Base-by-base conservation (phyloP, 2,329 filamentous ascomycete genomes). In the Colletotrichum paranaense region DNA sequence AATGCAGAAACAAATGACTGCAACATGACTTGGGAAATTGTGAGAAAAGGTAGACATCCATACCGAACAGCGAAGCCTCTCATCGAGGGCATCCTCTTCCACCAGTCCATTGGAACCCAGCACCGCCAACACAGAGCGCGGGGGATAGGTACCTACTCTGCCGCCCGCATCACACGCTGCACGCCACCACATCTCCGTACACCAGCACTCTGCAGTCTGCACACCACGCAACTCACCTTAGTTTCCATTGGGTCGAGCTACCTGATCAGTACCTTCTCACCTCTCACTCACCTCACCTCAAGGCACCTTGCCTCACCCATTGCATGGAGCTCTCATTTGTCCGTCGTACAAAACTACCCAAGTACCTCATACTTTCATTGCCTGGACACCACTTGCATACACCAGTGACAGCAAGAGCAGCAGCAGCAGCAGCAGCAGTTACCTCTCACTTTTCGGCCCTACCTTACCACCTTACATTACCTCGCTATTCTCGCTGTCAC, bases 371-470 rank as follows among this genome's bases (percentile, higher is more conserved):
- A 42, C 38, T 42, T 42, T 7, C 16, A 42, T 19, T 42, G 14
- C 38, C 38, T 42, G 38, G 6, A 42, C 14, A 19, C 14, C 32
- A 35, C 32, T 35, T 35, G 32, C 32, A 35, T 11, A 19, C 38
- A 14, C 14, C 38, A 42, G 38, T 19, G 11, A 35, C 32, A 42
- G 38, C 38, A 19, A 19, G 6, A 42, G 38, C 38, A 42, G 38
- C 32, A 35, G 11, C 38, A 63, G 49, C 30, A 46, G n/a, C 30
- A 11, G 4, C 38, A 56, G 49, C 30, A 46, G n/a, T 16, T 42
- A 7, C 38, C 14, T n/a, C 57, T n/a, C 35, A 46, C 64, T n/a
- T 56, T 16, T 62, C 49, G 57, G 68, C 58, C 52, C 49, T 72
- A 68, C 64, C 30, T 68, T 7, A 42, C 24, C 42, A 46, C 14